Evolutionary conservation across 805 yeast genomes (phyloP).

Genomic region (Cyberlindnera xishuangbannaensis): DNA sequence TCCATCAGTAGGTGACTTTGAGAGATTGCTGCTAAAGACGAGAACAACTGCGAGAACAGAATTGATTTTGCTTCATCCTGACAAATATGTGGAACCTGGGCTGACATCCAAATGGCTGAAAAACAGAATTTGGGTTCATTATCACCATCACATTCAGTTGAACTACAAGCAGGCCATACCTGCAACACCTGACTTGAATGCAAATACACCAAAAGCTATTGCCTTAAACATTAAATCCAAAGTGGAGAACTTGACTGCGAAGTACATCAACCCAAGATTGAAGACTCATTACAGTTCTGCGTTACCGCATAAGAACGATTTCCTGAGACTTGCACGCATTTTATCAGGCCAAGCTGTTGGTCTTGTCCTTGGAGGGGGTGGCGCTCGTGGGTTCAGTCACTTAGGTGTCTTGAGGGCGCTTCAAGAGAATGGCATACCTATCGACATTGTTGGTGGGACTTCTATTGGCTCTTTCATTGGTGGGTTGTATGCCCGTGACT

Average conservation of each 20-base stretch:
- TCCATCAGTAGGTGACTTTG: constrained; percentile 81
- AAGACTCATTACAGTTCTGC: constrained; percentile 24
- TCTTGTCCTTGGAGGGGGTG: constrained; percentile 94
- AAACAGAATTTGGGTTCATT: constrained; percentile 82
- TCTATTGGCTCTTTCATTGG: constrained; percentile 96
- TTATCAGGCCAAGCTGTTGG: constrained; percentile 93
- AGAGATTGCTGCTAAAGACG: constrained; percentile 62
- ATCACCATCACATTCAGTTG: constrained; percentile 90
- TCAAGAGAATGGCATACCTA: constrained; percentile 89
- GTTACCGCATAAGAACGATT: constrained; percentile 73
- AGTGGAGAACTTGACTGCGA: constrained; percentile 32
- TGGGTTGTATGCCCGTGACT: constrained; percentile 88
- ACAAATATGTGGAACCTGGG: constrained; percentile 78
- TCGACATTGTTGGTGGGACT: constrained; percentile 93
- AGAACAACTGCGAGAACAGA: constrained; percentile 87
- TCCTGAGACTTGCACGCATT: constrained; percentile 81
- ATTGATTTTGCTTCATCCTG: constrained; percentile 77
- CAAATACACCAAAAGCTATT: constrained; percentile 16
- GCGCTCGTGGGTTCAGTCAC: constrained; percentile 92
- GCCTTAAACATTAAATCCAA: constrained; percentile 27
- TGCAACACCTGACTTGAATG: not conserved
- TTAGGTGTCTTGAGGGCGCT: constrained; percentile 86
- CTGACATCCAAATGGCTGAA: constrained; percentile 81
- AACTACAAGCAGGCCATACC: constrained; percentile 20
- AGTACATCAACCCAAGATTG: constrained; percentile 16